These are phyloP conservation scores for Castanopsis chinensis DNA, from an alignment of 306 rosid species.

Conservation along the genomic window DNA sequence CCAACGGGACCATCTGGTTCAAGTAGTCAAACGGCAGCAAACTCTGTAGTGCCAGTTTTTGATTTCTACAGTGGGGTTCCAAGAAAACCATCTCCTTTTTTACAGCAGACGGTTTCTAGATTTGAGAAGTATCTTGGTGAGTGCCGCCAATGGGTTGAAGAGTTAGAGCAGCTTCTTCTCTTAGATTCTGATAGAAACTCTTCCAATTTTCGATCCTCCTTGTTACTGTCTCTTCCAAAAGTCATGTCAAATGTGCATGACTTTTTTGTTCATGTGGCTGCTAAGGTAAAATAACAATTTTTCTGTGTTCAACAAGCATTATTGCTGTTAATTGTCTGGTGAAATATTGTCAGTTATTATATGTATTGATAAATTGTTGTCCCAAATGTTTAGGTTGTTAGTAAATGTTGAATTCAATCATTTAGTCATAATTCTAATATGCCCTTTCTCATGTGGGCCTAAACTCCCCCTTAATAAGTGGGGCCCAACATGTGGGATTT, in stretches of 20 bases:
- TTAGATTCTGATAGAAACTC: conserved; percentile 59
- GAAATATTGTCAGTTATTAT: neutral
- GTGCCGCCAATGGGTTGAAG: conserved; percentile 93
- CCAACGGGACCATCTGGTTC: conserved; percentile 40
- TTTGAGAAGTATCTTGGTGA: conserved; percentile 82
- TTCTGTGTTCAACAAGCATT: conserved; percentile 2
- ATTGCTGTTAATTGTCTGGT: neutral
- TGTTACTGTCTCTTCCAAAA: conserved; percentile 89
- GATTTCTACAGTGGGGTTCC: conserved; percentile 94
- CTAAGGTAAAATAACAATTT: conserved; percentile 61
- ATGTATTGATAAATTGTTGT: neutral
- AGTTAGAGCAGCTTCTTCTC: conserved; percentile 86
- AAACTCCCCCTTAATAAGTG: too few relatives aligned
- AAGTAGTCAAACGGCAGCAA: conserved; percentile 55
- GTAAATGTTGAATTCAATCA: too few relatives aligned
- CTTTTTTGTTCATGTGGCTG: conserved; percentile 93
- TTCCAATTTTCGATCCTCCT: conserved; percentile 56
- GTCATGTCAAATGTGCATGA: conserved; percentile 93
- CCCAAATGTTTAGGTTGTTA: too few relatives aligned
- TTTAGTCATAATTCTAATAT: too few relatives aligned
- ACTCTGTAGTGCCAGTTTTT: conserved; percentile 77
- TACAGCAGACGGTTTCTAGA: conserved; percentile 79
- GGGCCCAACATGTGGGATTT: too few relatives aligned
- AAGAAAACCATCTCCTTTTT: conserved; percentile 86
- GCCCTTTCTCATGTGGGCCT: too few relatives aligned